These are phyloP conservation scores for Simplicillium aogashimaense DNA, from an alignment of 2,329 filamentous ascomycete genomes.

Conservation along the genomic window DNA sequence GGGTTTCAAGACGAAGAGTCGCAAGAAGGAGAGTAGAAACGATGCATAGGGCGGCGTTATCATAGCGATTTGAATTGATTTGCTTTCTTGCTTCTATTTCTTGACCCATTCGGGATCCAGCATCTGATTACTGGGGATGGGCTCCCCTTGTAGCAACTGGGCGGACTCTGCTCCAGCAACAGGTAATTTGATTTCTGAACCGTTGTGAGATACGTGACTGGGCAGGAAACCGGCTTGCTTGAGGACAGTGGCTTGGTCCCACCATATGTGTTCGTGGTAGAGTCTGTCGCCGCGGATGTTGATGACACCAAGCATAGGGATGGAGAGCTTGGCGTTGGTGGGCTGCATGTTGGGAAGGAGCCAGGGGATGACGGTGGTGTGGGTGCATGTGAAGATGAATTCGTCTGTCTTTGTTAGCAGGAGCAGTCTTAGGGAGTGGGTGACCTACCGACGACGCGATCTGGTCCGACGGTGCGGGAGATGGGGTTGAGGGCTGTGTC, in stretches of 20 bases:
- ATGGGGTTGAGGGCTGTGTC: constrained; percentile 57
- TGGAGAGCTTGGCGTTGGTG: constrained; percentile 37
- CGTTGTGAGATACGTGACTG: constrained; percentile 50
- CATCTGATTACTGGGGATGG: constrained; percentile 9
- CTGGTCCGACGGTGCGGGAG: constrained; percentile 58
- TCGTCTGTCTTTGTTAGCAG: constrained; percentile 34
- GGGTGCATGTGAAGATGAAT: constrained; percentile 54
- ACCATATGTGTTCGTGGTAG: constrained; percentile 55
- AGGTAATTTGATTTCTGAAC: constrained; percentile 4
- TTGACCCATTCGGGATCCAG: constrained; percentile 11
- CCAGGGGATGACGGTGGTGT: constrained; percentile 18
- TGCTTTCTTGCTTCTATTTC: neutral
- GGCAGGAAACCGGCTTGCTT: constrained; percentile 42
- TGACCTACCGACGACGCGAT: constrained; percentile 44
- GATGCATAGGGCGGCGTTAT: neutral
- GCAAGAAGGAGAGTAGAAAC: constrained; percentile 3
- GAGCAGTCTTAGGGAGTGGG: neutral
- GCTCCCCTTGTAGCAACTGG: constrained; percentile 6
- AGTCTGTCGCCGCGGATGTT: constrained; percentile 52
- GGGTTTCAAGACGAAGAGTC: constrained; percentile 3
- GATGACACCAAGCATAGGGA: constrained; percentile 52
- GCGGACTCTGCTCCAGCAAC: constrained; percentile 7
- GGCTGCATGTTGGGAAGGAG: constrained; percentile 40
- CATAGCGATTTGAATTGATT: too few relatives aligned
- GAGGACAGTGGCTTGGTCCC: constrained; percentile 55